Evolutionary conservation across 768 basidiomycete genomes (phyloP).

Genomic region (Xerocomellus intermedius): DNA sequence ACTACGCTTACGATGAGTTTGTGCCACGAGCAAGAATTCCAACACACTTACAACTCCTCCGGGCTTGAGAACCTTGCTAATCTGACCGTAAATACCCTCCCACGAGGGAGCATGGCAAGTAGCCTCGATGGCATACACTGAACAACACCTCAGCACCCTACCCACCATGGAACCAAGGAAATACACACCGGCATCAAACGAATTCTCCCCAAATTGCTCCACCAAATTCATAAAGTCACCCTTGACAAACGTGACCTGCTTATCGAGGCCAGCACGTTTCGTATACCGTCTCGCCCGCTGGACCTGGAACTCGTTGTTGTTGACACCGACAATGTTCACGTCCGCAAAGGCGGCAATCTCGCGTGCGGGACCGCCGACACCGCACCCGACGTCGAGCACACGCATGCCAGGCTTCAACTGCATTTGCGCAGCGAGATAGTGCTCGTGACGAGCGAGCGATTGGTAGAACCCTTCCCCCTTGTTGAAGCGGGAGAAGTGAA

Average conservation of each 20-base stretch:
- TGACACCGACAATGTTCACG: conserved; percentile 78
- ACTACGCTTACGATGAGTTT: conserved; percentile 43
- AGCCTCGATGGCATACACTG: conserved; percentile 96
- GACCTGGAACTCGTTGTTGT: conserved; percentile 97
- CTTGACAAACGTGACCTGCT: conserved; percentile 79
- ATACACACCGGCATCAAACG: conserved; percentile 86
- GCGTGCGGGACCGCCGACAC: conserved; percentile 95
- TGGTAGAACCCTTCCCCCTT: conserved; percentile 78
- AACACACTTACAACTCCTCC: conserved; percentile 79
- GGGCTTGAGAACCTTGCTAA: conserved; percentile 91
- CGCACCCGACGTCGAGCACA: conserved; percentile 97
- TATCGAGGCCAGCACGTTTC: conserved; percentile 65
- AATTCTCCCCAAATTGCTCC: conserved; percentile 89
- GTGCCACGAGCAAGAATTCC: background rate
- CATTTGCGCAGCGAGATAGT: conserved; percentile 92
- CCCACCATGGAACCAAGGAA: background rate
- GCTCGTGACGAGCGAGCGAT: conserved; percentile 87
- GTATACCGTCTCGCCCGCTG: conserved; percentile 85
- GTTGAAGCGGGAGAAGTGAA: conserved; percentile 98
- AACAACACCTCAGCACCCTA: conserved; percentile 5
- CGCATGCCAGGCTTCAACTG: conserved; percentile 84
- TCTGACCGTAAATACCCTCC: conserved; percentile 94
- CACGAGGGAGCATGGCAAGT: conserved; percentile 95
- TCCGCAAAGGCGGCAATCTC: conserved; percentile 93
- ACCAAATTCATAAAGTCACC: conserved; percentile 96